Conservation (phyloP, 768 basidiomycete species). For the Termitomyces sp. region DNA sequence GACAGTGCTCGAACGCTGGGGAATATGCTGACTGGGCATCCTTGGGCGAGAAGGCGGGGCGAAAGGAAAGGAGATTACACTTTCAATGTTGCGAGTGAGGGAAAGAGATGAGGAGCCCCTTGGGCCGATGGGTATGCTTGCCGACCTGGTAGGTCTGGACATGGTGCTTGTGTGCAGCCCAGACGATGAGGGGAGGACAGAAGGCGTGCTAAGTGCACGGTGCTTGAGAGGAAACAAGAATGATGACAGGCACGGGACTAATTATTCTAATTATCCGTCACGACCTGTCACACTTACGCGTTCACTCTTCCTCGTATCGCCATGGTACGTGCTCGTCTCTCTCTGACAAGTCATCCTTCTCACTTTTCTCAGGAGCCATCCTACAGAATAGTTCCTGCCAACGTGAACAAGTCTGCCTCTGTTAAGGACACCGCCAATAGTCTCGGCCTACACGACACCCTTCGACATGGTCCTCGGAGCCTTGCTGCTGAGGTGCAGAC, state of each 20-base stretch:
- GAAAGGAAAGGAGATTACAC: constrained; percentile 59
- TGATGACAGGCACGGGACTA: constrained; percentile 13
- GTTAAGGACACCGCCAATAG: constrained; percentile 64
- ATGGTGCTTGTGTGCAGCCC: constrained; percentile 20
- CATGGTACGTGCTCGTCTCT: constrained; percentile 20
- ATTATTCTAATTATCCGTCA: constrained; percentile 3
- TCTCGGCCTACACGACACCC: constrained; percentile 83
- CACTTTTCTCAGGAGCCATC: constrained; percentile 37
- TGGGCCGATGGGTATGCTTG: constrained; percentile 63
- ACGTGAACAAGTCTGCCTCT: constrained; percentile 53
- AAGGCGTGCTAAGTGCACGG: not conserved
- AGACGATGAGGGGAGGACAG: not conserved
- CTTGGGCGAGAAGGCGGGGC: constrained; percentile 36
- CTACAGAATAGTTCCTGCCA: constrained; percentile 58
- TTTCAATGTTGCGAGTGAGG: constrained; percentile 57
- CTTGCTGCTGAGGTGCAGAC: constrained; percentile 72
- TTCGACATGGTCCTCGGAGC: constrained; percentile 79
- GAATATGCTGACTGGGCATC: constrained; percentile 26
- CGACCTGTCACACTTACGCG: constrained; percentile 22
- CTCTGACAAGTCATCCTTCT: not conserved
- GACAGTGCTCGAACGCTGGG: constrained; percentile 19
- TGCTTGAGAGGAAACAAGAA: constrained; percentile 2
- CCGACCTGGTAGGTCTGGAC: constrained; percentile 54
- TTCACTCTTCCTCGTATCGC: constrained; percentile 13
- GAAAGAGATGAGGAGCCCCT: constrained; percentile 39